Percentiles rank a stretch among this genome's conserved stretches.
These are phyloP conservation scores for Rugonectria rugulosa DNA, from an alignment of 2,329 filamentous ascomycete species.

Conservation along the genomic window DNA sequence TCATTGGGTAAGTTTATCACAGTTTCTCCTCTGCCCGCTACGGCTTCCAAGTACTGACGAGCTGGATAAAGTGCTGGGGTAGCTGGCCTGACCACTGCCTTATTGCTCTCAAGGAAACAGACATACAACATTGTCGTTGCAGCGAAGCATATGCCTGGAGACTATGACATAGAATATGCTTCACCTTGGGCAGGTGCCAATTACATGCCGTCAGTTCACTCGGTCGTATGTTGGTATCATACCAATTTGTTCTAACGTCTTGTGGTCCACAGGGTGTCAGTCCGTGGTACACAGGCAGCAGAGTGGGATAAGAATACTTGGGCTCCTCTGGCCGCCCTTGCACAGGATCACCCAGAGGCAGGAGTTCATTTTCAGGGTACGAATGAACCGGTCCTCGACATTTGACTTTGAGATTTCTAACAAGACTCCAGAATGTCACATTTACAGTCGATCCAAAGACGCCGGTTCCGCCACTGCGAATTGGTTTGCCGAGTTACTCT, in stretches of 20 bases:
- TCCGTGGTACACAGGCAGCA: conserved; percentile 49
- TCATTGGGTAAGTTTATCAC: conserved; percentile 4
- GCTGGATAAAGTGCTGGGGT: conserved; percentile 4
- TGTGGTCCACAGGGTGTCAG: conserved; percentile 69
- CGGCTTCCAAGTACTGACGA: no score
- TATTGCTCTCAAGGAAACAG: conserved; percentile 4
- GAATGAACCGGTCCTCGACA: not conserved
- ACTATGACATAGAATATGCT: conserved; percentile 73
- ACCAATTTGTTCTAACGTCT: not conserved
- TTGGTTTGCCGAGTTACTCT: conserved; percentile 7
- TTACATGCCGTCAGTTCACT: conserved; percentile 67
- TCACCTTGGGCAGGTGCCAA: conserved; percentile 90
- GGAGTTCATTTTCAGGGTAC: conserved; percentile 20
- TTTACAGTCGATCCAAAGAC: conserved; percentile 8
- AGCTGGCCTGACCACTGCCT: conserved; percentile 2
- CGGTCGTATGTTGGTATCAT: not conserved
- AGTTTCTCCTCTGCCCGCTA: not conserved
- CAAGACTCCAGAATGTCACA: not conserved
- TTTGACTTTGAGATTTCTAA: not conserved
- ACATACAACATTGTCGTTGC: not conserved
- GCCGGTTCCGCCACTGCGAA: conserved; percentile 1
- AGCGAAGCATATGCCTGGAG: conserved; percentile 10
- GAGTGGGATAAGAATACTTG: conserved; percentile 1
- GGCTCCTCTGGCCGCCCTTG: conserved; percentile 3
- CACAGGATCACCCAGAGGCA: conserved; percentile 13